phyloP scores from a whole-genome alignment of 1,284 basidiomycete genomes.

The Caloboletus firmus region DNA sequence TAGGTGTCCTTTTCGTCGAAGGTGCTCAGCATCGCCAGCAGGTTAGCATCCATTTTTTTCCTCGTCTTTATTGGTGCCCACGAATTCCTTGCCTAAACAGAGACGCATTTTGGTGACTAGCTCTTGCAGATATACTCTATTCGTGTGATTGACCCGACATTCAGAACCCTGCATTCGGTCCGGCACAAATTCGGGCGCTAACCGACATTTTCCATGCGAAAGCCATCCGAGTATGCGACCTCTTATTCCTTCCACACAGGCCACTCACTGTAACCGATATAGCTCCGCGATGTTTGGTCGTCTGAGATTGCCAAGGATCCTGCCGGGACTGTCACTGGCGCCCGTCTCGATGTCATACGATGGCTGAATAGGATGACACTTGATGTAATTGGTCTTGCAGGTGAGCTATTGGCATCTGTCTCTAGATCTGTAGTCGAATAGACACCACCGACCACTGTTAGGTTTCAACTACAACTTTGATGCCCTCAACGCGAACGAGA shows the following conservation, averaged over 20 bases:
- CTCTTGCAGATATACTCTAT: background rate
- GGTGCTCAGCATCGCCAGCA: conserved; percentile 31
- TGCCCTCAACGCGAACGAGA: conserved; percentile 39
- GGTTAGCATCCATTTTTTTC: conserved; percentile 10
- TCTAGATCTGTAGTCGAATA: background rate
- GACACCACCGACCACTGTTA: conserved; percentile 15
- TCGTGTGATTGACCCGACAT: background rate
- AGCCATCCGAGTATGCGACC: conserved; percentile 42
- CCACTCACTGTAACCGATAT: background rate
- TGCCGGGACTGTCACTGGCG: conserved; percentile 10
- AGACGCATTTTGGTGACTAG: conserved; percentile 28
- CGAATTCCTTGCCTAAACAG: conserved; percentile 5
- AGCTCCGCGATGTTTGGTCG: conserved; percentile 51
- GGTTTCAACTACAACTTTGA: conserved; percentile 71
- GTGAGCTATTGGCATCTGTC: conserved; percentile 32
- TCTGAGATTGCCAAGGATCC: conserved; percentile 29
- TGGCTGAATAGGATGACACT: conserved; percentile 61
- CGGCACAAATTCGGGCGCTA: conserved; percentile 52
- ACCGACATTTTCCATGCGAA: conserved; percentile 57
- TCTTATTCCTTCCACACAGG: background rate
- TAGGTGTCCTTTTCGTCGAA: conserved; percentile 27
- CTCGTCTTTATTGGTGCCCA: background rate
- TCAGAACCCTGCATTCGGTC: conserved; percentile 62
- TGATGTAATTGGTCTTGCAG: conserved; percentile 69
- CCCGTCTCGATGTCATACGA: conserved; percentile 47